A percentile compares a stretch with the other conserved stretches of the same genome.
These are phyloP conservation scores for Suillus decipiens DNA, from an alignment of 768 basidiomycete genomes.

Conservation along the genomic window DNA sequence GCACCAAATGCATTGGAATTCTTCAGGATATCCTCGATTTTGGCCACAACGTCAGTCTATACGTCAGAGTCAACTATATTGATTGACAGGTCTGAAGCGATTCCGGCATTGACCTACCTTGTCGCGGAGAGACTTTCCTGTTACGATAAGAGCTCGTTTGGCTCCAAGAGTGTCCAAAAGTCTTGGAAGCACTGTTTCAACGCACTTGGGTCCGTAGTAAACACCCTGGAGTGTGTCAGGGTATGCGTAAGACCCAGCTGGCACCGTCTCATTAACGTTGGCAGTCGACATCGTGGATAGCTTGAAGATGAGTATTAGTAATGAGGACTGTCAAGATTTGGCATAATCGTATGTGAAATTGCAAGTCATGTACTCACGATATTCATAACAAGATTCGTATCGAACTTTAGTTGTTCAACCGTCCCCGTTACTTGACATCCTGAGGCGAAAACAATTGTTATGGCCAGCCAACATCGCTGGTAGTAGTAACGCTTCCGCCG, in stretches of 20 bases:
- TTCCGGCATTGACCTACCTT: slow-evolving; percentile 45
- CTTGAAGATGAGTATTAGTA: not conserved
- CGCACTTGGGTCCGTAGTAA: slow-evolving; percentile 72
- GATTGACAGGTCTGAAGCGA: not conserved
- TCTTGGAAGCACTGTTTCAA: slow-evolving; percentile 62
- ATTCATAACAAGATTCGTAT: no score
- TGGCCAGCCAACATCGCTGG: not conserved
- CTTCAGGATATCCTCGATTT: slow-evolving; percentile 47
- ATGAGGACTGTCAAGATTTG: not conserved
- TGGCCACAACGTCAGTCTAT: slow-evolving; percentile 29
- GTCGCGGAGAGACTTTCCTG: slow-evolving; percentile 64
- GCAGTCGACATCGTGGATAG: not conserved
- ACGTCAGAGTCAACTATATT: slow-evolving; percentile 14
- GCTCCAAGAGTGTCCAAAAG: slow-evolving; percentile 54
- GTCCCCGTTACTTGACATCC: not conserved
- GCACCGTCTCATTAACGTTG: slow-evolving; percentile 14
- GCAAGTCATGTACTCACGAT: no score
- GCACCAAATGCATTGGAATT: slow-evolving; percentile 59
- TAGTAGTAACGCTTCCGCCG: no score
- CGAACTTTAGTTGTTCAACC: not conserved
- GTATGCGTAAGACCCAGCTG: slow-evolving; percentile 63
- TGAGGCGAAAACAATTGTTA: not conserved
- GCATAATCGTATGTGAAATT: not conserved
- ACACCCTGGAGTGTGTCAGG: slow-evolving; percentile 68
- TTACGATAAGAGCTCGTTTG: slow-evolving; percentile 69